phyloP scores from a whole-genome alignment of 2,329 filamentous ascomycete species.

The Fusarium oligoseptatum region DNA sequence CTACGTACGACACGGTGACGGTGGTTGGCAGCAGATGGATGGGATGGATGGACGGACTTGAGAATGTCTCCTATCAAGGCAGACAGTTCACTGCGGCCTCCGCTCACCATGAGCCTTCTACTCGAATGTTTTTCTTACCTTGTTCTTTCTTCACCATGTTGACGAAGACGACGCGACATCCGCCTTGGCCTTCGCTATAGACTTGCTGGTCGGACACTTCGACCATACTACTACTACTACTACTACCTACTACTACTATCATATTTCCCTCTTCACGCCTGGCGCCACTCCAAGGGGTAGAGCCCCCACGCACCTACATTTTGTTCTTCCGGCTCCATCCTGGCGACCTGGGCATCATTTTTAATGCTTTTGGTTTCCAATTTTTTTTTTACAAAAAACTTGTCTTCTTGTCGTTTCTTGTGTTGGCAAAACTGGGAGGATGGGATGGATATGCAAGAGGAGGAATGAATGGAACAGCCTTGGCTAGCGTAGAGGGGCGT shows the following conservation, averaged over 20 bases:
- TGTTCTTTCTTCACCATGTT: constrained; percentile 39
- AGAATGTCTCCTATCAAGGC: not conserved
- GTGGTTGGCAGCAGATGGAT: constrained; percentile 6
- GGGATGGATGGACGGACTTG: constrained; percentile 6
- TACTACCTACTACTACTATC: constrained; percentile 16
- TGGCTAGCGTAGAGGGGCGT: constrained; percentile 38
- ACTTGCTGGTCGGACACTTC: constrained; percentile 41
- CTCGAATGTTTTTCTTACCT: constrained; percentile 43
- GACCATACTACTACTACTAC: constrained; percentile 23
- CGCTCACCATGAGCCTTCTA: constrained; percentile 34
- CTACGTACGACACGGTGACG: constrained; percentile 37
- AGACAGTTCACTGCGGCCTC: not conserved
- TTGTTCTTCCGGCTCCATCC: constrained; percentile 46
- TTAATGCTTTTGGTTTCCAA: constrained; percentile 40
- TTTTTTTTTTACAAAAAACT: constrained; percentile 12
- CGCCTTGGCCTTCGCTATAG: constrained; percentile 45
- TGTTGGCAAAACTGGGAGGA: constrained; percentile 30
- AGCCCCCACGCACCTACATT: constrained; percentile 41
- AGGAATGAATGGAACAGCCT: constrained; percentile 38
- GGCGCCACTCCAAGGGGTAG: constrained; percentile 45
- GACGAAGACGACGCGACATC: constrained; percentile 37
- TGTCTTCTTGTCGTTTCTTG: constrained; percentile 40
- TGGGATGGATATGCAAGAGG: constrained; percentile 34
- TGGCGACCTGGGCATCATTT: constrained; percentile 44
- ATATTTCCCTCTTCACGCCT: constrained; percentile 33